phyloP scores from a whole-genome alignment of 31 red algal species.

The Odonthalia washingtoniensis region DNA sequence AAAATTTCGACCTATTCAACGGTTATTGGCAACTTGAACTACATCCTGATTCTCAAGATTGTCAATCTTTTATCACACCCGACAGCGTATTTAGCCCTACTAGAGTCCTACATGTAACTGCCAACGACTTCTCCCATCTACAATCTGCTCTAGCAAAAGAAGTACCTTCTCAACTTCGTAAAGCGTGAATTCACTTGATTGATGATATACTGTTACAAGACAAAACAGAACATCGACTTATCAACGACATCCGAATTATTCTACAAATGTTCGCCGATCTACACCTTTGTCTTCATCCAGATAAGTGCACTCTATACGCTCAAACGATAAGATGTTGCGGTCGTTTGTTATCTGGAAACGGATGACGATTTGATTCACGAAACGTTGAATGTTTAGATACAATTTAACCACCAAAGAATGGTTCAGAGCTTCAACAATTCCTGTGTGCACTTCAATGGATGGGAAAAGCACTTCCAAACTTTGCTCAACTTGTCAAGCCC shows the following conservation, averaged over 20 bases:
- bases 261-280: background rate
- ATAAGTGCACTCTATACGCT: background rate
- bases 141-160: background rate
- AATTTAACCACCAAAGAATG: conserved; percentile 5
- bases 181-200: background rate
- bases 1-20: background rate
- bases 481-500: background rate
- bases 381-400: background rate
- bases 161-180: background rate
- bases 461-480: background rate
- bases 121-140: conserved; percentile 33
- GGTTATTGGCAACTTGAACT: conserved; percentile 6
- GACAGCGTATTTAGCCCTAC: background rate
- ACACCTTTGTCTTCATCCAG: background rate
- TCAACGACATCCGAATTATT: conserved; percentile 2
- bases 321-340: conserved; percentile 8
- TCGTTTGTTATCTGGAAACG: background rate
- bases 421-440: background rate
- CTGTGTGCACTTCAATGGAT: conserved; percentile 7
- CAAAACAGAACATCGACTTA: background rate
- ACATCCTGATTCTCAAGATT: background rate
- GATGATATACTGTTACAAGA: background rate
- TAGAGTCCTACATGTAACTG: conserved; percentile 18
- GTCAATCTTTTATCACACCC: background rate
- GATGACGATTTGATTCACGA: background rate